These are phyloP conservation scores for Trichophyton equinum DNA, from an alignment of 2,329 filamentous ascomycete genomes.

Conservation along the genomic window DNA sequence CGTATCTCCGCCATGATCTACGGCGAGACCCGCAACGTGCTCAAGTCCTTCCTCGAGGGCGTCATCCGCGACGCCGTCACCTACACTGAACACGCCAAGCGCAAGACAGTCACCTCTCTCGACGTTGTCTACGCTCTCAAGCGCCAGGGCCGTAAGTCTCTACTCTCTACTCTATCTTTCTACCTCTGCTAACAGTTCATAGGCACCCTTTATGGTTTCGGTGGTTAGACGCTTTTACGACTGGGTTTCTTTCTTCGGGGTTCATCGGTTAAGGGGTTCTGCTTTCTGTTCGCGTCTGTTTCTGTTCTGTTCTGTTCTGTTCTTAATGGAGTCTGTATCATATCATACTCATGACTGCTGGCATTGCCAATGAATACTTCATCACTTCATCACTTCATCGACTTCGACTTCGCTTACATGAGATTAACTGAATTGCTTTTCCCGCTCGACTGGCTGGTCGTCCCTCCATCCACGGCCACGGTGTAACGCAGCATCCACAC, in stretches of 20 bases:
- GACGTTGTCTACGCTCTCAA: slow-evolving; percentile 53
- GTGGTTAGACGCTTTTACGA: slow-evolving; percentile 49
- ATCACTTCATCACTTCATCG: too few relatives aligned
- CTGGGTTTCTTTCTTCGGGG: slow-evolving; percentile 4
- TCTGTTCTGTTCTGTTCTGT: not conserved
- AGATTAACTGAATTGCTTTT: too few relatives aligned
- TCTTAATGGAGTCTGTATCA: not conserved
- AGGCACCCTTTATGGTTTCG: slow-evolving; percentile 70
- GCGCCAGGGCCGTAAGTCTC: slow-evolving; percentile 43
- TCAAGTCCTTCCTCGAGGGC: slow-evolving; percentile 73
- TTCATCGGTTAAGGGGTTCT: slow-evolving; percentile 6
- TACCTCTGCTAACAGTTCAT: slow-evolving; percentile 23
- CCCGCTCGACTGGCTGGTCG: too few relatives aligned
- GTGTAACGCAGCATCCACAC: not conserved
- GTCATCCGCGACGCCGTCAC: slow-evolving; percentile 70
- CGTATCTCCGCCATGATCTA: slow-evolving; percentile 97
- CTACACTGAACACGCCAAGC: slow-evolving; percentile 74
- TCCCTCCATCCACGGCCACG: not conserved
- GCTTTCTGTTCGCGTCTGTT: not conserved
- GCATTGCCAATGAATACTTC: too few relatives aligned
- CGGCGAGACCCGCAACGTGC: slow-evolving; percentile 69
- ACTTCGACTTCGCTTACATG: too few relatives aligned
- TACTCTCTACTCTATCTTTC: not conserved
- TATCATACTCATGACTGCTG: not conserved
- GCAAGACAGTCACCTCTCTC: slow-evolving; percentile 45